Conservation (phyloP, 2,329 filamentous ascomycete species). For the Botrytis cinerea region DNA sequence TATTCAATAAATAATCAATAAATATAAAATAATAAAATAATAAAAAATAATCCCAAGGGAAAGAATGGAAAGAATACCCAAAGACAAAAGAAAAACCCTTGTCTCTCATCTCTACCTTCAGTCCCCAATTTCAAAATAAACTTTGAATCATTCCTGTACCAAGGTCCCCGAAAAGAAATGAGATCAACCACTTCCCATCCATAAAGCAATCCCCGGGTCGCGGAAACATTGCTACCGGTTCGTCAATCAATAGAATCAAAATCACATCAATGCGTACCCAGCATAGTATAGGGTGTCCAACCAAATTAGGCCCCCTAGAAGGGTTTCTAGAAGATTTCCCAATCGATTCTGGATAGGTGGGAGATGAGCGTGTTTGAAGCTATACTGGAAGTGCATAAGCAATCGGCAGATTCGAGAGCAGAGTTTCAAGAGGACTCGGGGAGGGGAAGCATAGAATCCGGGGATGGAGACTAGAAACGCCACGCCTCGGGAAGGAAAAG, state of each 20-base stretch:
- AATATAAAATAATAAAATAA: background rate
- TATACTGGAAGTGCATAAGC: background rate
- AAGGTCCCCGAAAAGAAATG: background rate
- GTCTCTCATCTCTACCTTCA: background rate
- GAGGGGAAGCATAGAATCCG: background rate
- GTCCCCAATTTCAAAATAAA: slow-evolving; percentile 1
- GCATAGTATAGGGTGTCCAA: background rate
- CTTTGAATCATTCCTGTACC: background rate
- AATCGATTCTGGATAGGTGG: background rate
- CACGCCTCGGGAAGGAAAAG: background rate
- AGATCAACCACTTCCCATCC: slow-evolving; percentile 2
- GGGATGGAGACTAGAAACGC: background rate
- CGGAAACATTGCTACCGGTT: background rate
- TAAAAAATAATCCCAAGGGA: background rate
- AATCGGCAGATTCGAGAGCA: background rate
- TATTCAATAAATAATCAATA: background rate
- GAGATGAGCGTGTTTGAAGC: background rate
- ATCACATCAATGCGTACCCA: slow-evolving; percentile 6
- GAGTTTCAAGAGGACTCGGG: background rate
- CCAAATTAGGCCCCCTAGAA: background rate
- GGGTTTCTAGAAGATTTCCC: slow-evolving; percentile 3
- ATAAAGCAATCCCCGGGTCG: background rate
- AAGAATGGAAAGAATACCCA: background rate
- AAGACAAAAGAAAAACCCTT: background rate
- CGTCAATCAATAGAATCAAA: background rate